Percentiles rank a stretch among this genome's conserved stretches.
These are phyloP conservation scores for Fusarium palustre DNA, from an alignment of 2,329 filamentous ascomycete genomes.

Conservation along the genomic window DNA sequence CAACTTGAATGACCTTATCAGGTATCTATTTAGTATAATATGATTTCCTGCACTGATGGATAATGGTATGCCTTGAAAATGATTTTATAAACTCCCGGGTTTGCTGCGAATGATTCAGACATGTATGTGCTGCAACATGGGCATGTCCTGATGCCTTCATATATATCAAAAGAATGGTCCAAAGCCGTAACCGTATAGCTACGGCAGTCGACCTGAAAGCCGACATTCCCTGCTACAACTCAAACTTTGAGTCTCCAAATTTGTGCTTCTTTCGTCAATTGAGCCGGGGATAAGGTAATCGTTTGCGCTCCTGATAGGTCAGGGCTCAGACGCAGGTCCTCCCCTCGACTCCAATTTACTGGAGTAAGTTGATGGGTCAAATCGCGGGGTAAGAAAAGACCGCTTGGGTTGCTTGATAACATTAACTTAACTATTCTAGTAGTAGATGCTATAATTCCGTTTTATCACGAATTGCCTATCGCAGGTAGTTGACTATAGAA, in stretches of 20 bases:
- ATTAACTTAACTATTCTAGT: neutral
- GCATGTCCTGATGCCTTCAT: neutral
- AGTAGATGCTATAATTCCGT: neutral
- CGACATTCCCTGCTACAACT: neutral
- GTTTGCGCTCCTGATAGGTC: conserved; percentile 31
- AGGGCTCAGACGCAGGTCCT: neutral
- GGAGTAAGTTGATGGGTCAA: neutral
- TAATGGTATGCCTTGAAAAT: neutral
- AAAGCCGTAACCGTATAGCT: neutral
- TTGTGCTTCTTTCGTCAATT: conserved; percentile 22
- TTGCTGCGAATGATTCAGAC: neutral
- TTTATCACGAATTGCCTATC: neutral
- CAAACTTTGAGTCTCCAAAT: conserved; percentile 1
- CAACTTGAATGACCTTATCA: neutral
- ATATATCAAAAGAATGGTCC: neutral
- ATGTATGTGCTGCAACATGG: neutral
- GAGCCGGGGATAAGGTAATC: conserved; percentile 27
- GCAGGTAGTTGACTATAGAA: neutral
- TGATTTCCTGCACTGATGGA: neutral
- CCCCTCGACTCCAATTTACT: conserved; percentile 7
- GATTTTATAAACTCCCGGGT: neutral
- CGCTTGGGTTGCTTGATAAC: conserved; percentile 11
- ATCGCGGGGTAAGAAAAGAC: conserved; percentile 35
- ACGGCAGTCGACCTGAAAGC: neutral
- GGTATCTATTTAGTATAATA: neutral